Conservation (phyloP, 1,284 basidiomycete species). For the Peniophora sp. region DNA sequence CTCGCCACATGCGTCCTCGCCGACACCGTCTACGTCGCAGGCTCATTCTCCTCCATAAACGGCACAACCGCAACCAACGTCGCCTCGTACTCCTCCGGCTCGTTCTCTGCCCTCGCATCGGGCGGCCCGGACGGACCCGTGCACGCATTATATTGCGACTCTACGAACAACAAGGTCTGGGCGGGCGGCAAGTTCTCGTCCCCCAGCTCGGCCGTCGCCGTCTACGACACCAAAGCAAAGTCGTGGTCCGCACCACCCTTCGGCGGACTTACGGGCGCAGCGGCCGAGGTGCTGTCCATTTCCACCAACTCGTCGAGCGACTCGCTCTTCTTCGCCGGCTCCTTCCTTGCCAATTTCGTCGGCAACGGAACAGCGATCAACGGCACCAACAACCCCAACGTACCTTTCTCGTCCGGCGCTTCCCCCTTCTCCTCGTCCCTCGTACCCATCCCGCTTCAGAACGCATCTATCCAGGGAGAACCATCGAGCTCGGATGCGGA, state of each 20-base stretch:
- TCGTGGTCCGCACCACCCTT: constrained; percentile 79
- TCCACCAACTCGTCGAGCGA: constrained; percentile 62
- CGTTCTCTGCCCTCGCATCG: constrained; percentile 55
- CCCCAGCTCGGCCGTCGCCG: constrained; percentile 66
- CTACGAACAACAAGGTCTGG: constrained; percentile 67
- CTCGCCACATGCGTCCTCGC: constrained; percentile 56
- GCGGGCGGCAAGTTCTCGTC: constrained; percentile 78
- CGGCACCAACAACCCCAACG: constrained; percentile 66
- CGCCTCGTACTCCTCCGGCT: constrained; percentile 59
- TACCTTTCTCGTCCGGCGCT: constrained; percentile 69
- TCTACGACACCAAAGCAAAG: constrained; percentile 62
- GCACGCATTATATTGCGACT: constrained; percentile 78
- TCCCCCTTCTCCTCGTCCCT: constrained; percentile 87
- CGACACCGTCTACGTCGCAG: constrained; percentile 66
- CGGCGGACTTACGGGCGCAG: constrained; percentile 70
- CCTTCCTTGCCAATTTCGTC: constrained; percentile 70
- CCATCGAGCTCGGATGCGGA: constrained; percentile 59
- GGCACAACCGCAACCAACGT: constrained; percentile 56
- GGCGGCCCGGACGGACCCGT: constrained; percentile 67
- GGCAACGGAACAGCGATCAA: constrained; percentile 51
- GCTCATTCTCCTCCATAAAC: constrained; percentile 65
- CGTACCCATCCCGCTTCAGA: constrained; percentile 74
- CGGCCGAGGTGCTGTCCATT: constrained; percentile 70
- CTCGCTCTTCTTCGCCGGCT: constrained; percentile 83
- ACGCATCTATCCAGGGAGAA: constrained; percentile 59